Percentiles rank a stretch among this genome's conserved stretches.
These are phyloP conservation scores for Salix udensis DNA, from an alignment of 345 rosid species.

Conservation along the genomic window DNA sequence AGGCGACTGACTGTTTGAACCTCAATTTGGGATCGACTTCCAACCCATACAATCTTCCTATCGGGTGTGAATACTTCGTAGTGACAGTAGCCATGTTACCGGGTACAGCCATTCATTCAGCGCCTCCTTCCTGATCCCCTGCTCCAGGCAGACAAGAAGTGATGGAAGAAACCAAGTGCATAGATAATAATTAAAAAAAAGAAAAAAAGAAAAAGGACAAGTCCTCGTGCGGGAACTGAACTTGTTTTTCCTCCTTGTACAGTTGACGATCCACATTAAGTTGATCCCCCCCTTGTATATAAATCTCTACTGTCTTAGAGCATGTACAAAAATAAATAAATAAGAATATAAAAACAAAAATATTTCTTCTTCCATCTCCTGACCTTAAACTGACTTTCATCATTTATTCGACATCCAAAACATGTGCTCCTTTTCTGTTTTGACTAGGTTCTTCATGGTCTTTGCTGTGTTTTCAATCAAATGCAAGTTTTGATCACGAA, in stretches of 20 bases:
- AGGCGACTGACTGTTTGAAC: conserved; percentile 47
- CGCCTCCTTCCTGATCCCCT: conserved; percentile 83
- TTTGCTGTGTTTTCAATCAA: too few relatives aligned
- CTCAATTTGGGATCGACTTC: conserved; percentile 47
- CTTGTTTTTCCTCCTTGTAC: conserved; percentile 41
- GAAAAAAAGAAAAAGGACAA: background rate
- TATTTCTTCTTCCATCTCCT: background rate
- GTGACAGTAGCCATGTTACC: conserved; percentile 99
- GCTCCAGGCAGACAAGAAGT: conserved; percentile 58
- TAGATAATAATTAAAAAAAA: conserved; percentile 5
- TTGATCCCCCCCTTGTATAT: background rate
- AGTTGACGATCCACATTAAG: conserved; percentile 21
- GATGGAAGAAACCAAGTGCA: conserved; percentile 70
- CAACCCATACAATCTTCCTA: conserved; percentile 76
- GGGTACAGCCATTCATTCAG: conserved; percentile 63
- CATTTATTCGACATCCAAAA: background rate
- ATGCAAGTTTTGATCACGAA: too few relatives aligned
- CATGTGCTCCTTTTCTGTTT: background rate
- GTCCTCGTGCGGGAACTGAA: conserved; percentile 12
- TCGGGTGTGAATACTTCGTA: conserved; percentile 83
- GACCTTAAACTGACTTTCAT: background rate
- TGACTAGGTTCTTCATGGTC: background rate
- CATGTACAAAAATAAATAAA: conserved; percentile 6
- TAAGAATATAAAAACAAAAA: too few relatives aligned
- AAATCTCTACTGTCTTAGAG: background rate